Conservation (phyloP, 768 basidiomycete species). For the Pulveroboletus sp. region DNA sequence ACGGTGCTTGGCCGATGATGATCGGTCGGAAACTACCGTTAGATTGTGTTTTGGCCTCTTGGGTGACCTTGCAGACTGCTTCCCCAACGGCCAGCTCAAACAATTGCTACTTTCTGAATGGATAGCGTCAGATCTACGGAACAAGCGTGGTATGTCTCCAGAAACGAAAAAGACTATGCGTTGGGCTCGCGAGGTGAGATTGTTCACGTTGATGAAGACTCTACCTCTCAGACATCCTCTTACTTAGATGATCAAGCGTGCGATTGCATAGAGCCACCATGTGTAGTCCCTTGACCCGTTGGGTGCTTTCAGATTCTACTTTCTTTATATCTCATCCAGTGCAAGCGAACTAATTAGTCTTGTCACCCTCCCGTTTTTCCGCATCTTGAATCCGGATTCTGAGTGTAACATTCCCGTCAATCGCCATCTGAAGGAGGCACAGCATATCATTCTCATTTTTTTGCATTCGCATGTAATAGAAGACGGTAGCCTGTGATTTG, state of each 20-base stretch:
- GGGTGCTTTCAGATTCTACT: slow-evolving; percentile 30
- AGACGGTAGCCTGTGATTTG: slow-evolving; percentile 30
- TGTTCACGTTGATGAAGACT: not conserved
- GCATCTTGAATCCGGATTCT: slow-evolving; percentile 13
- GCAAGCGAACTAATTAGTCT: slow-evolving; percentile 48
- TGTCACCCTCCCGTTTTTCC: slow-evolving; percentile 11
- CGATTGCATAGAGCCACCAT: slow-evolving; percentile 55
- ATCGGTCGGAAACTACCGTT: slow-evolving; percentile 72
- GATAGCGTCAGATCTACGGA: slow-evolving; percentile 68
- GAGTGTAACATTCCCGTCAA: slow-evolving; percentile 24
- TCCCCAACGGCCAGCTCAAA: slow-evolving; percentile 77
- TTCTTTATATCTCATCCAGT: slow-evolving; percentile 30
- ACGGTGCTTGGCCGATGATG: slow-evolving; percentile 73
- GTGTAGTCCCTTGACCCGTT: slow-evolving; percentile 15
- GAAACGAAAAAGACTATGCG: slow-evolving; percentile 87
- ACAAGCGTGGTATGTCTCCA: slow-evolving; percentile 63
- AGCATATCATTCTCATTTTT: slow-evolving; percentile 37
- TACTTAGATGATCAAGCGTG: slow-evolving; percentile 70
- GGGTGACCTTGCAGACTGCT: slow-evolving; percentile 89
- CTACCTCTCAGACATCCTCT: not conserved
- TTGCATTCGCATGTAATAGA: slow-evolving; percentile 59
- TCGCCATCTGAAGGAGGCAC: slow-evolving; percentile 74
- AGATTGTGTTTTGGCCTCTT: slow-evolving; percentile 79
- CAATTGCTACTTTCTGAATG: slow-evolving; percentile 73
- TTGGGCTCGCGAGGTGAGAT: slow-evolving; percentile 86